Base-by-base conservation (phyloP, 1,284 basidiomycete genomes). In the Heterobasidion irregulare region DNA sequence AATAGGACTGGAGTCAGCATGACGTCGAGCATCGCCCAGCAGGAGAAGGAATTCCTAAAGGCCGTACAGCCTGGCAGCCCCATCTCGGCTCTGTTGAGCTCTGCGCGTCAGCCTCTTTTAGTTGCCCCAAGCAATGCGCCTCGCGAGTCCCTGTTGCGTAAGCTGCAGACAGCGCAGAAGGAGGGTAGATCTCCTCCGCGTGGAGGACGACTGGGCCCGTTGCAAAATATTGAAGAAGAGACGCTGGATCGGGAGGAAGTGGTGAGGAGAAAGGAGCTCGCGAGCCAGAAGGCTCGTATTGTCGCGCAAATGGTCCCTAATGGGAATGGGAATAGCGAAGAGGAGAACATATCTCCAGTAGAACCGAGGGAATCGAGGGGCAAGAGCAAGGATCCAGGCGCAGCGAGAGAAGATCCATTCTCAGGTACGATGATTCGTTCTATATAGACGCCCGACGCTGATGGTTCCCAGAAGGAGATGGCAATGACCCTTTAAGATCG, bases 41-140 rank as follows among this genome's bases (percentile, higher is more conserved):
- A 95, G 68, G 95, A 99, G 79, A 86, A 89, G 65, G 95, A 98
- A 70, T 96, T 97, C 82, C 86, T 93, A 73, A 87, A 89, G 63
- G 97, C 94, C 2, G 91, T 98, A 3, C 91, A 95, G 66, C 97
- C 96, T 4, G 94, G 92, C 52, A 92, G 87, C 61, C 96, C 97
- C 0, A 96, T 99, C 58, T 93, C 92, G 18, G 92, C 92, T 6
- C 75, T 99, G 53, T 81, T 99, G 64, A 89, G 80, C 61, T 93
- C 92, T 0, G 94, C 94, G 1, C 79, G 89, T 50, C 90, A 94
- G 67, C 94, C 94, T 0, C 77, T 96, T 44, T 76, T 96, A 53
- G 88, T 95, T 67, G 84, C 84, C 0, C 73, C 73, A 15, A 53
- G 33, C 8, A 66, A 66, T 33, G 66, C 68, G 35, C 46, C 46